Conservation (phyloP, 2,329 filamentous ascomycete species). For the Monilinia fructigena region DNA sequence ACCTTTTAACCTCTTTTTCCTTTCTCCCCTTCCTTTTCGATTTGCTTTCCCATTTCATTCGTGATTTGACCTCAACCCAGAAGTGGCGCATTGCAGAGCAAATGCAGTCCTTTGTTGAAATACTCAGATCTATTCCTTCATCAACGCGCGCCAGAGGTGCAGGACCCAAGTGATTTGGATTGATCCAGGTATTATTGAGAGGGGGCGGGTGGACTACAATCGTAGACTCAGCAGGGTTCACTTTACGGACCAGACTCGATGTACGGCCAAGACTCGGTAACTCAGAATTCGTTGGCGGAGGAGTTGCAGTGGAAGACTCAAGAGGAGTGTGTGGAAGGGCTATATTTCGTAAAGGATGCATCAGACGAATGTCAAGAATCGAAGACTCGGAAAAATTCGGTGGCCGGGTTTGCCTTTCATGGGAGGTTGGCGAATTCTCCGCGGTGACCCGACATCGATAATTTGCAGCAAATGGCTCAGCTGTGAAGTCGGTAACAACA, state of each 20-base stretch:
- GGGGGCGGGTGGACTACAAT: background rate
- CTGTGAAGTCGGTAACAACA: background rate
- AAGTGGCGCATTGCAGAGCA: background rate
- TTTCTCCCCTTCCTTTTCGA: background rate
- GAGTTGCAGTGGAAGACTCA: background rate
- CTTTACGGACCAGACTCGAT: background rate
- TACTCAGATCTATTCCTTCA: too few species aligned
- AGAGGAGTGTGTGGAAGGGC: background rate
- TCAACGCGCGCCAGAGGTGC: background rate
- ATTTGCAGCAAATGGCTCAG: background rate
- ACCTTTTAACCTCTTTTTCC: background rate
- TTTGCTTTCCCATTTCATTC: background rate
- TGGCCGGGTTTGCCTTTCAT: background rate
- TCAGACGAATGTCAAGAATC: background rate
- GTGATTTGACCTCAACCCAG: constrained; percentile 1
- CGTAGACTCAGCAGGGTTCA: background rate
- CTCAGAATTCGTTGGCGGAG: background rate
- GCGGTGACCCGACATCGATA: background rate
- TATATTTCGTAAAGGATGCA: background rate
- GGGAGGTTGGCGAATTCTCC: background rate
- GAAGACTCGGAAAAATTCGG: background rate
- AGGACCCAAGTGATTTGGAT: background rate
- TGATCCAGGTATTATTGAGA: background rate
- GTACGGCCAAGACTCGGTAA: background rate
- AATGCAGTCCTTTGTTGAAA: background rate